Percentiles rank a stretch among this genome's conserved stretches.
These are phyloP conservation scores for Trametopsis cervina DNA, from an alignment of 768 basidiomycete genomes.

Conservation along the genomic window DNA sequence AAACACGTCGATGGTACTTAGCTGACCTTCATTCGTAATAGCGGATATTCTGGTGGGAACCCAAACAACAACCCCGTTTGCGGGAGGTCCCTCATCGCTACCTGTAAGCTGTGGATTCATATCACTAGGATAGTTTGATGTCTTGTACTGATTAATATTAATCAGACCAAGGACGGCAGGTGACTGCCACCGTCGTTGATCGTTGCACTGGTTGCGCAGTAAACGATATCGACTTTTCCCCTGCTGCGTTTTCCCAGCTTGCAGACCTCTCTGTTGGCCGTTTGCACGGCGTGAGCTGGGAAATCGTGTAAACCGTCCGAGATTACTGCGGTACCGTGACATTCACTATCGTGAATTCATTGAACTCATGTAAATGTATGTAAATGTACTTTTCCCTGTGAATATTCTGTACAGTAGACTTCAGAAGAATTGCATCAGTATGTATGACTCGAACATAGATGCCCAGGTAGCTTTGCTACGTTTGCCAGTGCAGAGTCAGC, in stretches of 20 bases:
- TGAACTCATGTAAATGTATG: too few relatives aligned
- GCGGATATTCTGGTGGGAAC: conserved; percentile 48
- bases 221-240: conserved; percentile 19
- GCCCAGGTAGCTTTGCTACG: too few relatives aligned
- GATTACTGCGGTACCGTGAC: background rate
- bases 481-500: too few relatives aligned
- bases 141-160: background rate
- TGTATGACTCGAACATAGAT: too few relatives aligned
- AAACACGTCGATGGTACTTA: background rate
- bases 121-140: too few relatives aligned
- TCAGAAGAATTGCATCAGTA: too few relatives aligned
- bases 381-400: too few relatives aligned
- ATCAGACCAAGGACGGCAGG: conserved; percentile 18
- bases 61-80: conserved; percentile 76
- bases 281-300: conserved; percentile 19
- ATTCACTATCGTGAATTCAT: background rate
- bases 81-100: conserved; percentile 32
- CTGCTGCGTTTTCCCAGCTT: conserved; percentile 21
- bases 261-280: conserved; percentile 18
- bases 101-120: conserved; percentile 48
- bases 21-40: conserved; percentile 24
- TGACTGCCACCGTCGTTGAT: conserved; percentile 24
- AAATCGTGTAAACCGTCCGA: conserved; percentile 5
- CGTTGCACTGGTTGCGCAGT: conserved; percentile 23
- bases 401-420: too few relatives aligned